Conservation (phyloP, 1,284 basidiomycete species). For the Fomitopsis betulina region DNA sequence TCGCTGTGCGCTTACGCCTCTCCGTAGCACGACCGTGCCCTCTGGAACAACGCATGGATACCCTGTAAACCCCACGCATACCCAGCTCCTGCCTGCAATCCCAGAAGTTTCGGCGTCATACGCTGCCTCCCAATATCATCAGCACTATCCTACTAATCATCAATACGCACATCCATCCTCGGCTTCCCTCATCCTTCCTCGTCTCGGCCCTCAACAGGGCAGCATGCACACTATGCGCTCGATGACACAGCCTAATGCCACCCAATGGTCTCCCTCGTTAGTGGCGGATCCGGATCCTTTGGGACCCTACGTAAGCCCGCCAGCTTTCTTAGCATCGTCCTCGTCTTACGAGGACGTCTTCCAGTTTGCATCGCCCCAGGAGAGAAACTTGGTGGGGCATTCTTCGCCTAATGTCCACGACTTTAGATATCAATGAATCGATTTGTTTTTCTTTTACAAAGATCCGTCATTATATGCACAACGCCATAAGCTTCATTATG, state of each 20-base stretch:
- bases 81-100: slow-evolving; percentile 48
- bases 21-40: slow-evolving; percentile 11
- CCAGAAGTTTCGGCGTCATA: slow-evolving; percentile 45
- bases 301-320: slow-evolving; percentile 56
- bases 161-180: slow-evolving; percentile 37
- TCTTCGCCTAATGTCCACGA: slow-evolving; percentile 40
- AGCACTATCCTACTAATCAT: slow-evolving; percentile 32
- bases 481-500: slow-evolving; percentile 32
- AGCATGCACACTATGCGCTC: slow-evolving; percentile 19
- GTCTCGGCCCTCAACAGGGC: slow-evolving; percentile 20
- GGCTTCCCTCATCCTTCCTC: slow-evolving; percentile 20
- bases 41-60: slow-evolving; percentile 23
- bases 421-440: slow-evolving; percentile 46
- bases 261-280: slow-evolving; percentile 26
- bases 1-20: slow-evolving; percentile 4
- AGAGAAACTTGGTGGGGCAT: slow-evolving; percentile 47
- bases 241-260: slow-evolving; percentile 10
- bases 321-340: not conserved
- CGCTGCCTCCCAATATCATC: slow-evolving; percentile 23
- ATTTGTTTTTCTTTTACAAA: slow-evolving; percentile 30
- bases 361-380: slow-evolving; percentile 41
- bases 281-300: slow-evolving; percentile 42
- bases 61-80: slow-evolving; percentile 31
- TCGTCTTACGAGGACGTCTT: not conserved
- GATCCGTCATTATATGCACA: slow-evolving; percentile 36